Evolutionary conservation across 768 basidiomycete genomes (phyloP), one percentile per base, ranked within the genome.

Genomic region (Lanmaoa rubissima): DNA sequence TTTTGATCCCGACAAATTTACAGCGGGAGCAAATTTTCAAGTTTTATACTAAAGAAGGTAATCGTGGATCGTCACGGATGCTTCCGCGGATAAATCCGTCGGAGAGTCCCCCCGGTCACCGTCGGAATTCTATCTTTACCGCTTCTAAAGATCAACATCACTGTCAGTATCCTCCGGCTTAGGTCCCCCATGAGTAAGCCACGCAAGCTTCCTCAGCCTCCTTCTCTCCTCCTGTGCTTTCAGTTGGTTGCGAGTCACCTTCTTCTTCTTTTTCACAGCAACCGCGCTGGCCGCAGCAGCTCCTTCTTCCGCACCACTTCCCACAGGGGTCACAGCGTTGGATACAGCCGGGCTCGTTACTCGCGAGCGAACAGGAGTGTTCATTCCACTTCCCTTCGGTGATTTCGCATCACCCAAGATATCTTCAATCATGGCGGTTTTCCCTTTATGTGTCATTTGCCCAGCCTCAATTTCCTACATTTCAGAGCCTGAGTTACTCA

Each of bases 381-480:
- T 88, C 16, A 75, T 67, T 24, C 85, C 84, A 65, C 88, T 90
- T 43, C 87, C 87, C 71, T 79, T 87, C 5, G 84, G 82, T 17
- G 85, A 82, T 71, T 84, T 87, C 58, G 74, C 73, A 69, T 90
- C 87, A 52, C 82, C 79, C 68, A 95, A 88, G 3, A 82, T 82
- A 64, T 95, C 94, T 65, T 98, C 95, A 43, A 94, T 79, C 44
- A 94, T 78, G 14, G 91, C 85, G 4, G 81, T 76, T 74, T 97
- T 98, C 66, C 95, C 95, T 77, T 93, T 86, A 62, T 90, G 90
- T 35, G 86, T 86, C 75, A 98, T 79, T 31, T 82, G 82, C 12
- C 95, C 95, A 48, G 73, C 85, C 48, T 95, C 92, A 65, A 98
- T 85, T 67, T 95, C 82, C 95, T 96, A 98, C 61, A 95, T 94